Percentiles rank a stretch among this genome's conserved stretches.
Evolutionary conservation across 2,329 filamentous ascomycete species (phyloP).

Genomic region (Hymenoscyphus linearis): DNA sequence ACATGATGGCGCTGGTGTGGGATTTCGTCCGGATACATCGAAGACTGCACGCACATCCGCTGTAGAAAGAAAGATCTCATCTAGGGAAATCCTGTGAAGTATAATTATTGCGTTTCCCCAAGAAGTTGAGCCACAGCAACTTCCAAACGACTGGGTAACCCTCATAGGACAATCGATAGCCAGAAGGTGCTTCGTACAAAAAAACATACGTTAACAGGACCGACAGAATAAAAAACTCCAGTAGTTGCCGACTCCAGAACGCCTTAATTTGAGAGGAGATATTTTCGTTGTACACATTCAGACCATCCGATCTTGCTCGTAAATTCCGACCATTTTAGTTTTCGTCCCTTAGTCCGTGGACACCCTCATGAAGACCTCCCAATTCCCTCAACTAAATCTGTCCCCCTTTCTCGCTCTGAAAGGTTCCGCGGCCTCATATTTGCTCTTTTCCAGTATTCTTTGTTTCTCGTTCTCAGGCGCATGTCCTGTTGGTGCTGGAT

Average conservation of each 20-base stretch:
- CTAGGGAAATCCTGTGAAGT: background rate
- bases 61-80: background rate
- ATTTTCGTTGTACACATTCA: background rate
- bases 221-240: background rate
- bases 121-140: background rate
- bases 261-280: background rate
- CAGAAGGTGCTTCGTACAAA: background rate
- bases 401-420: constrained; percentile 80
- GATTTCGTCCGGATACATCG: no score
- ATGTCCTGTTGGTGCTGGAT: constrained; percentile 83
- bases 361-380: background rate
- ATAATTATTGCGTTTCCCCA: background rate
- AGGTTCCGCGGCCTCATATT: constrained; percentile 76
- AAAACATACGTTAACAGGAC: background rate
- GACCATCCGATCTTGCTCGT: background rate
- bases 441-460: constrained; percentile 70
- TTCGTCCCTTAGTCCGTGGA: background rate
- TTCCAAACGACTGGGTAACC: background rate
- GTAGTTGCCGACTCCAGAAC: background rate
- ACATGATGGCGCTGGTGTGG: no score
- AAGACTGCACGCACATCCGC: no score
- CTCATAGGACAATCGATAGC: background rate
- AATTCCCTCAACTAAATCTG: constrained; percentile 57
- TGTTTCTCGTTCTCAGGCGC: constrained; percentile 67
- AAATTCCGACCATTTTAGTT: background rate